Evolutionary conservation across 2,329 filamentous ascomycete species (phyloP).

Genomic region (Cordyceps militaris): DNA sequence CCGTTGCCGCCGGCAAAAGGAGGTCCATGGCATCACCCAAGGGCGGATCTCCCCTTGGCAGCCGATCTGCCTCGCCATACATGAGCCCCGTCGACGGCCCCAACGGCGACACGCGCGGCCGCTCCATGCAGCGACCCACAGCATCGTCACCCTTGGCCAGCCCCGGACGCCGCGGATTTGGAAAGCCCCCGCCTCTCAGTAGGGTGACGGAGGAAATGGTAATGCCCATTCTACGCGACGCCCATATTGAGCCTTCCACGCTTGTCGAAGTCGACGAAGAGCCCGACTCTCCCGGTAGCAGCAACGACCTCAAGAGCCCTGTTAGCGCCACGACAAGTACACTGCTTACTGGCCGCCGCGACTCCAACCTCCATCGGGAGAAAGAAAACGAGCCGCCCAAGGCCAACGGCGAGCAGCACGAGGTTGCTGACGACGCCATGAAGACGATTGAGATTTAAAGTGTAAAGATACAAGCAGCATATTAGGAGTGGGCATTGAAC

Average conservation of each 20-base stretch:
- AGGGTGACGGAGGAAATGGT: constrained; percentile 64
- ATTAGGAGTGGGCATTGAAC: constrained; percentile 1
- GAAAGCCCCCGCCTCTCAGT: constrained; percentile 65
- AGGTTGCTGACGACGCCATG: constrained; percentile 44
- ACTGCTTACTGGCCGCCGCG: constrained; percentile 21
- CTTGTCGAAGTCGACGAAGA: constrained; percentile 54
- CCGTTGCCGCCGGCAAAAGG: constrained; percentile 36
- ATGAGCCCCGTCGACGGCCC: constrained; percentile 56
- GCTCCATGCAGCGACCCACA: constrained; percentile 63
- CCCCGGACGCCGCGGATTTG: constrained; percentile 57
- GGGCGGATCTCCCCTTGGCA: constrained; percentile 38
- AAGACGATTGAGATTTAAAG: constrained; percentile 55
- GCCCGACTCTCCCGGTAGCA: constrained; percentile 46
- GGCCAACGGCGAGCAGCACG: constrained; percentile 37
- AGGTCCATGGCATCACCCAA: constrained; percentile 42
- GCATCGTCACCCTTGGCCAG: constrained; percentile 57
- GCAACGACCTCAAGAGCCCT: constrained; percentile 32
- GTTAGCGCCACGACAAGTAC: constrained; percentile 21
- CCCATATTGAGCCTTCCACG: constrained; percentile 37
- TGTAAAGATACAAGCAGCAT: constrained; percentile 16
- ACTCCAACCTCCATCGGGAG: constrained; percentile 32
- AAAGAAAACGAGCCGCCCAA: constrained; percentile 32
- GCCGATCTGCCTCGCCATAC: constrained; percentile 54
- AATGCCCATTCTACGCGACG: constrained; percentile 32
- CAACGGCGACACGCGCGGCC: constrained; percentile 62